phyloP scores from a whole-genome alignment of 768 basidiomycete species.

The Boletus pseudo-olivaceus region DNA sequence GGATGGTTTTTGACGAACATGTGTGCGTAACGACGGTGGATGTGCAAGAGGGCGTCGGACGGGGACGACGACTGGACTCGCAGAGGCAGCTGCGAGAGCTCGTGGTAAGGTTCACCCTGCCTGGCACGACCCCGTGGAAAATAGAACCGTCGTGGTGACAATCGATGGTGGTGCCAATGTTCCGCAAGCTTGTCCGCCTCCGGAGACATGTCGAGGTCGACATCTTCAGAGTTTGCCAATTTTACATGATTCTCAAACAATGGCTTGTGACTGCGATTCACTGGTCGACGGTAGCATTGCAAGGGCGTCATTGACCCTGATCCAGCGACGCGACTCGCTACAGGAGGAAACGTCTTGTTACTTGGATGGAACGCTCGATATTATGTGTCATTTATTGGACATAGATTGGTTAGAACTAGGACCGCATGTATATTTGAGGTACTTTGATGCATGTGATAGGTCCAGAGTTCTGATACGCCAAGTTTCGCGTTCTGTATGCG shows the following conservation, averaged over 20 bases:
- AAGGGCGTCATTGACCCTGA: neutral
- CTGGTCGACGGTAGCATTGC: neutral
- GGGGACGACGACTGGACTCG: neutral
- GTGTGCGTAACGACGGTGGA: conserved; percentile 1
- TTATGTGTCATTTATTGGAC: neutral
- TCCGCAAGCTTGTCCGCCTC: neutral
- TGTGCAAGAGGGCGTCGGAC: neutral
- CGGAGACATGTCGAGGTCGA: neutral
- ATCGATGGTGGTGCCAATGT: neutral
- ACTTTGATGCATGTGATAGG: too few species aligned
- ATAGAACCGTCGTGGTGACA: neutral
- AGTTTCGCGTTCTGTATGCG: neutral
- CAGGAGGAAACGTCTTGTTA: neutral
- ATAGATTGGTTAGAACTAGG: neutral
- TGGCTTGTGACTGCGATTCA: neutral
- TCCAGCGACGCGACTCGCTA: neutral
- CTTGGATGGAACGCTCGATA: neutral
- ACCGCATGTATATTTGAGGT: neutral
- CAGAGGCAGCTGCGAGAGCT: neutral
- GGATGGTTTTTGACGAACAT: neutral
- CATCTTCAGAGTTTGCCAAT: too few species aligned
- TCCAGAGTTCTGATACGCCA: neutral
- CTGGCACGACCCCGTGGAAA: neutral
- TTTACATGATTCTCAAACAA: neutral
- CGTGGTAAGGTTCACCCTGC: neutral